Evolutionary conservation across 2,329 filamentous ascomycete species (phyloP).

Genomic region (Fusarium miscanthi): DNA sequence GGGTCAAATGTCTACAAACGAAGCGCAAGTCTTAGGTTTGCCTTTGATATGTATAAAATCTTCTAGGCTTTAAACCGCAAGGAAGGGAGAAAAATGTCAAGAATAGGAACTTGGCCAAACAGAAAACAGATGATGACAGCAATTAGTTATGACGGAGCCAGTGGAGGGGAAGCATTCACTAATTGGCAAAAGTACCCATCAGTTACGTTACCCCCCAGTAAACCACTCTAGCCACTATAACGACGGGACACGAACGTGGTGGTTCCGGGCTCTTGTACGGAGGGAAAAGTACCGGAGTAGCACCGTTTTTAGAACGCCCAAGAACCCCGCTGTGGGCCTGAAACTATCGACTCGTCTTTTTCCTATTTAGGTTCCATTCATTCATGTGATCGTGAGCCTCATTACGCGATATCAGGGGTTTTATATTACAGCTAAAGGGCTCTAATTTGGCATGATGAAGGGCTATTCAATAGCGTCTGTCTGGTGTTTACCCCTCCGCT

Average conservation of each 20-base stretch:
- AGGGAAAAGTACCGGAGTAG: slow-evolving; percentile 26
- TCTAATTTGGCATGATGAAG: background rate
- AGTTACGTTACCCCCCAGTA: background rate
- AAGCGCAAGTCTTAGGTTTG: background rate
- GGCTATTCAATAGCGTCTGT: background rate
- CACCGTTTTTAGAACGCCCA: background rate
- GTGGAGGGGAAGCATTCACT: slow-evolving; percentile 6
- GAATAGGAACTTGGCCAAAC: background rate
- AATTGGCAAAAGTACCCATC: background rate
- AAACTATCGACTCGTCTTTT: slow-evolving; percentile 1
- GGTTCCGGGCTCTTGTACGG: slow-evolving; percentile 14
- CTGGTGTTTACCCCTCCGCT: background rate
- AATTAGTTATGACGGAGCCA: slow-evolving; percentile 20
- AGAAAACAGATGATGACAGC: slow-evolving; percentile 21
- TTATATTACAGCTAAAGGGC: slow-evolving; percentile 4
- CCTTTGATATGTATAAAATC: background rate
- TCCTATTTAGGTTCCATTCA: slow-evolving; percentile 14
- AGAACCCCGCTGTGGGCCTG: slow-evolving; percentile 38
- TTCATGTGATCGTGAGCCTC: slow-evolving; percentile 27
- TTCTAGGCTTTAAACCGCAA: background rate
- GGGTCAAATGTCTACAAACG: background rate
- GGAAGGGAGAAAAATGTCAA: background rate
- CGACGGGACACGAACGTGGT: background rate
- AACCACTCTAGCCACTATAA: slow-evolving; percentile 8
- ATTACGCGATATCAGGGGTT: slow-evolving; percentile 28